phyloP scores from a whole-genome alignment of 2,329 filamentous ascomycete species.

The Dothideomycetes sp. region DNA sequence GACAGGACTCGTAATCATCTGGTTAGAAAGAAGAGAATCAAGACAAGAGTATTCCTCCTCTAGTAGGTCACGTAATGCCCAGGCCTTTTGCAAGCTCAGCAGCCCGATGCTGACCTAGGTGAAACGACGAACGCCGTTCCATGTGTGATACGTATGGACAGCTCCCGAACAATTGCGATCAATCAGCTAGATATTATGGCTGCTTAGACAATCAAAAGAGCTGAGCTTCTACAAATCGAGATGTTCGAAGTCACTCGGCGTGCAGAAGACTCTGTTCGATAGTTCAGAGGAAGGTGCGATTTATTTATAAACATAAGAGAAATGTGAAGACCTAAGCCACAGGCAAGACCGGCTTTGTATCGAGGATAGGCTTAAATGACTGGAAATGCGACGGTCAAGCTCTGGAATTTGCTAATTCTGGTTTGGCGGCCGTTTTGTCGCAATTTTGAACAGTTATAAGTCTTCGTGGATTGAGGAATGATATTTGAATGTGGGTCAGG shows the following conservation, averaged over 20 bases:
- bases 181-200: not conserved
- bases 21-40: slow-evolving; percentile 2
- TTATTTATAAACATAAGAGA: not conserved
- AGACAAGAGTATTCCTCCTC: slow-evolving; percentile 1
- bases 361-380: no score
- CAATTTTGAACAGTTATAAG: no score
- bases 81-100: slow-evolving; percentile 1
- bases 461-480: not conserved
- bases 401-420: no score
- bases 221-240: slow-evolving; percentile 2
- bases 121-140: slow-evolving; percentile 1
- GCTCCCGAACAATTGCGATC: not conserved
- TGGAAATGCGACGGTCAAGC: no score
- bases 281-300: slow-evolving; percentile 1
- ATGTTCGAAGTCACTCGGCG: slow-evolving; percentile 1
- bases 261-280: slow-evolving; percentile 1
- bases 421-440: no score
- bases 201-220: not conserved
- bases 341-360: no score
- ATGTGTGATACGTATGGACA: slow-evolving; percentile 1
- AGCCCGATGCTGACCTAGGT: not conserved
- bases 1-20: slow-evolving; percentile 1
- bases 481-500: slow-evolving; percentile 1
- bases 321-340: not conserved
- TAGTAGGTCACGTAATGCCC: slow-evolving; percentile 1